A percentile compares a stretch with the other conserved stretches of the same genome.
Evolutionary conservation across 108 stramenopile species (phyloP).

Genomic region (Phaeodactylum tricornutum): DNA sequence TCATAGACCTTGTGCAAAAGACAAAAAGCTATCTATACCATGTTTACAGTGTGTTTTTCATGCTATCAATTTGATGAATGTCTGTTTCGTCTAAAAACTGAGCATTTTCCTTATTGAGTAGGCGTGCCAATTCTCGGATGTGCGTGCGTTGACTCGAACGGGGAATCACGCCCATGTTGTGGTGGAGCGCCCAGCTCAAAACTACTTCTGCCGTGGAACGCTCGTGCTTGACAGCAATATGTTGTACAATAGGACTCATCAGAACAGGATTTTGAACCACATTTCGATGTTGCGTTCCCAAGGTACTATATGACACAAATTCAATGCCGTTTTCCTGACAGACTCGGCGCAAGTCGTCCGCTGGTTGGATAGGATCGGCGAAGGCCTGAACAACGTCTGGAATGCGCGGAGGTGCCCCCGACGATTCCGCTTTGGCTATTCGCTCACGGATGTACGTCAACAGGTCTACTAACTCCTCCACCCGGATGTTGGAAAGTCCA

Average conservation of each 20-base stretch:
- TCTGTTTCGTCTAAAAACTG: slow-evolving; percentile 26
- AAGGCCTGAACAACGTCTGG: slow-evolving; percentile 45
- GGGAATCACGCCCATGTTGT: slow-evolving; percentile 44
- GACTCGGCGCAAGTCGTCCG: slow-evolving; percentile 22
- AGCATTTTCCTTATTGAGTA: slow-evolving; percentile 5
- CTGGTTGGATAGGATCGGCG: slow-evolving; percentile 33
- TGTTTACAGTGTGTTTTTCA: slow-evolving; percentile 9
- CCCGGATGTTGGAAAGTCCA: slow-evolving; percentile 34
- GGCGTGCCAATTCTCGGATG: slow-evolving; percentile 26
- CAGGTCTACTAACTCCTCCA: slow-evolving; percentile 25
- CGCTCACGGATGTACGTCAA: slow-evolving; percentile 23
- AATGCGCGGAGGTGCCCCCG: slow-evolving; percentile 21
- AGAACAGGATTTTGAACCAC: slow-evolving; percentile 26
- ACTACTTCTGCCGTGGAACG: slow-evolving; percentile 37
- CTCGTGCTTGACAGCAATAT: slow-evolving; percentile 15
- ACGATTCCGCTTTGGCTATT: slow-evolving; percentile 6
- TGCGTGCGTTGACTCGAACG: slow-evolving; percentile 29
- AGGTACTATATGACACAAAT: slow-evolving; percentile 45
- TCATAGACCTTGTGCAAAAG: background rate
- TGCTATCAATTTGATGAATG: slow-evolving; percentile 19
- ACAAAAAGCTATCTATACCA: background rate
- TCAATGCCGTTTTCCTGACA: slow-evolving; percentile 38
- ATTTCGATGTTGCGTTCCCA: slow-evolving; percentile 14
- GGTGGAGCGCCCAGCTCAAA: slow-evolving; percentile 36
- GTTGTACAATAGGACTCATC: slow-evolving; percentile 5